Conservation (phyloP, 345 rosid genomes). For the Cardiospermum halicacabum region DNA sequence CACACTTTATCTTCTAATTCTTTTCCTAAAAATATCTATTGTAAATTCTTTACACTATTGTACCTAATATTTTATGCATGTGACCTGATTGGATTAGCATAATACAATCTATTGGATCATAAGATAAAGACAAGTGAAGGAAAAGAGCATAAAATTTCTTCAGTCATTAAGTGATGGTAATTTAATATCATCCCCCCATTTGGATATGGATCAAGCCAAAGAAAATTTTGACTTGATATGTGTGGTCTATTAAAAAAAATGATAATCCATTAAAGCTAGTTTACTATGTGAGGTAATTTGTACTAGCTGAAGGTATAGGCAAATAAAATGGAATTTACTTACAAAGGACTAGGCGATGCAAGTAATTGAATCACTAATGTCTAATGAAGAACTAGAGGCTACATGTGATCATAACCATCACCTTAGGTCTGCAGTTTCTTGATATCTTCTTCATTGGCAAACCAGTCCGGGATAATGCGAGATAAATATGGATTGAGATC, state of each 20-base stretch:
- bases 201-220: neutral
- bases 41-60: neutral
- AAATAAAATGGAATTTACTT: constrained; percentile 7
- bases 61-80: neutral
- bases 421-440: constrained; percentile 23
- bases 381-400: neutral
- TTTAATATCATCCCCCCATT: neutral
- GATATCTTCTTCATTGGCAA: constrained; percentile 43
- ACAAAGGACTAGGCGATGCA: neutral
- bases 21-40: no score
- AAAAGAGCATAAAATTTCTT: no score
- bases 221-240: neutral
- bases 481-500: constrained; percentile 40
- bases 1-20: neutral
- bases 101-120: neutral
- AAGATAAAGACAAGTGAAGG: neutral
- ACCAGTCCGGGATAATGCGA: constrained; percentile 42
- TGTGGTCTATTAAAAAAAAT: neutral
- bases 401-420: neutral
- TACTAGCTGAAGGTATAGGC: neutral
- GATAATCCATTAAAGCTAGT: neutral
- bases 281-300: constrained; percentile 1
- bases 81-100: neutral
- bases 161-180: neutral
- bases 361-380: neutral